These are phyloP conservation scores for Arctostaphylos glauca DNA, from an alignment of 148 eudicot genomes.

Conservation along the genomic window DNA sequence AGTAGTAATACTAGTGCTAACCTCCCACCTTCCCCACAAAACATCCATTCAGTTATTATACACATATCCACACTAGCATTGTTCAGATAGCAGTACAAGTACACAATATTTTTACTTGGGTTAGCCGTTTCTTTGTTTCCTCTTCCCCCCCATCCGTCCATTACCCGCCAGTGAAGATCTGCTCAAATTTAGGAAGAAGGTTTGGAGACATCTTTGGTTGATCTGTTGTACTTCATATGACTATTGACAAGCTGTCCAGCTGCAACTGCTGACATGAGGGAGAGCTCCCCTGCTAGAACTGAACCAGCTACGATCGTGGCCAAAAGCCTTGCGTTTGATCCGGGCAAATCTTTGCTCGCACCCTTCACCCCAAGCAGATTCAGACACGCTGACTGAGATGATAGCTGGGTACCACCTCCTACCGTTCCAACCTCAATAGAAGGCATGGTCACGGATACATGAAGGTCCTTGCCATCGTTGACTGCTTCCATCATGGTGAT, in stretches of 20 bases:
- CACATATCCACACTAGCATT: not conserved
- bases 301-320: slow-evolving; percentile 78
- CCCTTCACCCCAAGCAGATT: slow-evolving; percentile 83
- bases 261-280: slow-evolving; percentile 84
- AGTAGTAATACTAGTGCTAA: not conserved
- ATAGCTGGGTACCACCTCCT: slow-evolving; percentile 81
- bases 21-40: not conserved
- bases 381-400: slow-evolving; percentile 81
- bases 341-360: slow-evolving; percentile 64
- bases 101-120: not conserved
- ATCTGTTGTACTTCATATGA: slow-evolving; percentile 84
- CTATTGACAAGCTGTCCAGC: slow-evolving; percentile 82
- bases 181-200: slow-evolving; percentile 19
- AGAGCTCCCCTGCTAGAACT: slow-evolving; percentile 84
- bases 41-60: not conserved
- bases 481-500: slow-evolving; percentile 94
- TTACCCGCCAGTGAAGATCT: not conserved
- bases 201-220: slow-evolving; percentile 50
- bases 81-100: not conserved
- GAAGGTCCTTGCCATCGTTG: slow-evolving; percentile 77
- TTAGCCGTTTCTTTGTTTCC: not conserved
- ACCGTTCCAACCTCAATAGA: slow-evolving; percentile 88
- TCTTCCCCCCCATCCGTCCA: not conserved
- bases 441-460: slow-evolving; percentile 85
- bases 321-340: slow-evolving; percentile 64